Conservation (phyloP, 371 early-diverging fungal species). For the Mortierella sp. region DNA sequence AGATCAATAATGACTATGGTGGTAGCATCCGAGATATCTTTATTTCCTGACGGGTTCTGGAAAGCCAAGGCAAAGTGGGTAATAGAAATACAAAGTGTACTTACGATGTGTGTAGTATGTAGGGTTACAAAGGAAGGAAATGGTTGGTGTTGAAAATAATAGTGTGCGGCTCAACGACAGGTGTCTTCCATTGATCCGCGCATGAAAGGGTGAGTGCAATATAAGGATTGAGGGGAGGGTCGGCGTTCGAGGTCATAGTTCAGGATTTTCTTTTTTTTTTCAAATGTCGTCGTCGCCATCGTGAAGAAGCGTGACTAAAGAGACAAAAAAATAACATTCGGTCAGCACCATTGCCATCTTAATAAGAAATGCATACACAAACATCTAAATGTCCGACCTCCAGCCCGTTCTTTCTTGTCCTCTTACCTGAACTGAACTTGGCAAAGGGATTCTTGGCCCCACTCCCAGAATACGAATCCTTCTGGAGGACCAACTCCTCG, state of each 20-base stretch:
- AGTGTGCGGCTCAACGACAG: too few relatives aligned
- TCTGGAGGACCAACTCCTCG: conserved; percentile 49
- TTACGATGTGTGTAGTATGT: not conserved
- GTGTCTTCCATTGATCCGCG: too few relatives aligned
- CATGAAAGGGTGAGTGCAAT: too few relatives aligned
- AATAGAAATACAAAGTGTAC: not conserved
- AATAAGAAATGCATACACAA: conserved; percentile 19
- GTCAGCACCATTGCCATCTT: too few relatives aligned
- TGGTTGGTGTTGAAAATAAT: not conserved
- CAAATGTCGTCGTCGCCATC: conserved; percentile 70
- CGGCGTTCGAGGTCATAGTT: not conserved
- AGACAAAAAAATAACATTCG: not conserved
- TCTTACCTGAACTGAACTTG: conserved; percentile 77
- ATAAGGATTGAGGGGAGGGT: too few relatives aligned
- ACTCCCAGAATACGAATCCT: conserved; percentile 8
- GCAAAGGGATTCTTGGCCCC: conserved; percentile 73
- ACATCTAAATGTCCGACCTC: too few relatives aligned
- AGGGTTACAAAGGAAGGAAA: not conserved
- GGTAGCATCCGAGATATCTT: too few relatives aligned
- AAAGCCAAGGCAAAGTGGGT: too few relatives aligned
- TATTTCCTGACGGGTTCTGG: too few relatives aligned
- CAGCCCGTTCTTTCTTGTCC: too few relatives aligned
- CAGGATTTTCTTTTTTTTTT: not conserved
- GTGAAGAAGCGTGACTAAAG: conserved; percentile 74
- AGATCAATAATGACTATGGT: too few relatives aligned